These are phyloP conservation scores for Euphrasia confusa DNA, from an alignment of 257 asterid species.

Conservation along the genomic window DNA sequence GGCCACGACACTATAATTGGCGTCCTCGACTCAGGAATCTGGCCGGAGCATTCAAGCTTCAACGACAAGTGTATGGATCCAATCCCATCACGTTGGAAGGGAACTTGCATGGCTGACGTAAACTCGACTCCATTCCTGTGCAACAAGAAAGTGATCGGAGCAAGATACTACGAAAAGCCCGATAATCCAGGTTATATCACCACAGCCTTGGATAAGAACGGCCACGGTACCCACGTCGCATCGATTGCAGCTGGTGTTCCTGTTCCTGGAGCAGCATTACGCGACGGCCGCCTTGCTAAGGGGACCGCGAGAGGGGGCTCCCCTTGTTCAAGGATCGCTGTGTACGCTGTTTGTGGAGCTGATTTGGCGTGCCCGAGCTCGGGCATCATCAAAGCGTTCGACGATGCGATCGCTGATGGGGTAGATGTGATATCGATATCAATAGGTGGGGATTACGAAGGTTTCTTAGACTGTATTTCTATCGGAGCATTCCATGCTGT, in stretches of 20 bases:
- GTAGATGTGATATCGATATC: slow-evolving; percentile 59
- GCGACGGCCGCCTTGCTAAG: slow-evolving; percentile 51
- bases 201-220: slow-evolving; percentile 54
- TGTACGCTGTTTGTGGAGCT: slow-evolving; percentile 56
- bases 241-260: slow-evolving; percentile 73
- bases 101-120: slow-evolving; percentile 55
- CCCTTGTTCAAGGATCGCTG: slow-evolving; percentile 45
- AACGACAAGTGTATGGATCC: slow-evolving; percentile 48
- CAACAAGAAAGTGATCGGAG: slow-evolving; percentile 82
- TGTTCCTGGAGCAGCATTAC: slow-evolving; percentile 56
- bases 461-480: slow-evolving; percentile 51
- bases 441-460: slow-evolving; percentile 36
- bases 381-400: slow-evolving; percentile 50
- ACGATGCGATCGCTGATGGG: slow-evolving; percentile 66
- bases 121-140: slow-evolving; percentile 50
- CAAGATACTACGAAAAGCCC: slow-evolving; percentile 47
- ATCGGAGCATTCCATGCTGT: slow-evolving; percentile 61
- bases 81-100: slow-evolving; percentile 69
- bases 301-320: slow-evolving; percentile 84
- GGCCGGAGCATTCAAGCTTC: slow-evolving; percentile 88
- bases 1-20: slow-evolving; percentile 28
- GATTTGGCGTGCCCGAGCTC: slow-evolving; percentile 51
- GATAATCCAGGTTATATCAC: slow-evolving; percentile 7
- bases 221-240: slow-evolving; percentile 59
- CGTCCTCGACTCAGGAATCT: slow-evolving; percentile 29